Base-by-base conservation (phyloP, 1,284 basidiomycete genomes). In the Phellopilus nigrolimitatus region DNA sequence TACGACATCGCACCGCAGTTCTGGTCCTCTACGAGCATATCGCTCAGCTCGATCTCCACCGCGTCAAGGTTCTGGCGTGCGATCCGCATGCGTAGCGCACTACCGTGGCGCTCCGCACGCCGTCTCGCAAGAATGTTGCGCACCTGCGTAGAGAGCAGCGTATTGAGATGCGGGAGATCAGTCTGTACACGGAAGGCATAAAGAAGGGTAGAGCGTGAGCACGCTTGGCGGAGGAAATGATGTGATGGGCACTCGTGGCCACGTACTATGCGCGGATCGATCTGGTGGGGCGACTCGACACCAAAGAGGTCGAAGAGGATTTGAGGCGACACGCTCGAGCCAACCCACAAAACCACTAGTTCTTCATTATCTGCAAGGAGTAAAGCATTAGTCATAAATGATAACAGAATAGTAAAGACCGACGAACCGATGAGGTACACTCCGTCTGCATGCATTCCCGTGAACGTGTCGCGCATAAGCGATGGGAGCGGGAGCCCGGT, bases 11-110 rank as follows among this genome's bases (percentile, higher is more conserved):
- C 88, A 40, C 92, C 95, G 62, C 97, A 97, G 67, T 99, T 99
- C 66, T 88, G 83, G 69, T 99, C 97, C 71, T 99, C 97, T 10
- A 97, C 83, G 12, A 99, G 75, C 83, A 95, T 90, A 71, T 99
- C 97, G 57, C 90, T 92, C 61, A 95, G 95, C 66, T 99, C 97
- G 48, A 99, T 82, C 71, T 99, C 97, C 54, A 84, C 76, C 8
- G 85, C 95, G 65, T 99, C 97, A 63, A 93, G 74, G 64, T 97
- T 93, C 66, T 99, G 97, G 12, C 97, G 79, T 0, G 91, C 91
- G 42, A 98, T 76, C 31, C 84, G 70, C 54, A 97, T 78, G 49
- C 87, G 90, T 1, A 76, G 66, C 13, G 76, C 70, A 6, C 84
- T 82, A 10, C 75, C 70, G 40, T 73, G 72, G 33, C 91, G 75